Base-by-base conservation (phyloP, 2,329 filamentous ascomycete genomes). In the Setomelanomma holmii region DNA sequence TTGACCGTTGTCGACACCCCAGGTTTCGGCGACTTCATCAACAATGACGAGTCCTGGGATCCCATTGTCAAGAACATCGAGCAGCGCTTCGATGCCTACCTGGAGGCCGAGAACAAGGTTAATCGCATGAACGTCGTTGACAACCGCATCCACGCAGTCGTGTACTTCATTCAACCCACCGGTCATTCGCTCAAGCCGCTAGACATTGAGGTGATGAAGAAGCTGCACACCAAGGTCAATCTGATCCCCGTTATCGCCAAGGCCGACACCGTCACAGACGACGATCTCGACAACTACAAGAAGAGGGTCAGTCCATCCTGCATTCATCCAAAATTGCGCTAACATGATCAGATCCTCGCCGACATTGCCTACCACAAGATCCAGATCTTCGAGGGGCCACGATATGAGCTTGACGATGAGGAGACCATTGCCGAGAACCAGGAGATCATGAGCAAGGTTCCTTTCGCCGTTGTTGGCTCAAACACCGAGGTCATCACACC, bases 101-200 rank as follows among this genome's bases (percentile, higher is more conserved):
- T 99, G 54, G 95, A 99, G 79, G 93, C 95, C 40, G 95, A 99
- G 86, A 99, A 99, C 87, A 99, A 98, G 86, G 92, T 99, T 77
- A 99, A 99, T 84, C 91, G 95, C 71, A 96, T 97, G 88, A 99
- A 99, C 85, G 98, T 98, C 77, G 89, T 99, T 59, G 95, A 99
- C 82, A 99, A 98, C 85, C 90, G 95, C 69, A 96, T 99, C 60
- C 95, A 99, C 72, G 95, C 95, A 50, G 98, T 96, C 72, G 95
- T 99, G 59, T 99, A 97, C 86, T 99, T 99, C 83, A 97, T 99
- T 71, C 93, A 99, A 82, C 95, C 95, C 64, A 99, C 95, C 24
- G 95, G 95, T 56, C 95, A 99, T 84, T 96, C 95, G 27, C 83
- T 99, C 73, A 99, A 99, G 88, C 95, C 95, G 60, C 84, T 99